Evolutionary conservation across 495 filamentous ascomycete genomes (phyloP).

Genomic region (Penicillium nucicola): DNA sequence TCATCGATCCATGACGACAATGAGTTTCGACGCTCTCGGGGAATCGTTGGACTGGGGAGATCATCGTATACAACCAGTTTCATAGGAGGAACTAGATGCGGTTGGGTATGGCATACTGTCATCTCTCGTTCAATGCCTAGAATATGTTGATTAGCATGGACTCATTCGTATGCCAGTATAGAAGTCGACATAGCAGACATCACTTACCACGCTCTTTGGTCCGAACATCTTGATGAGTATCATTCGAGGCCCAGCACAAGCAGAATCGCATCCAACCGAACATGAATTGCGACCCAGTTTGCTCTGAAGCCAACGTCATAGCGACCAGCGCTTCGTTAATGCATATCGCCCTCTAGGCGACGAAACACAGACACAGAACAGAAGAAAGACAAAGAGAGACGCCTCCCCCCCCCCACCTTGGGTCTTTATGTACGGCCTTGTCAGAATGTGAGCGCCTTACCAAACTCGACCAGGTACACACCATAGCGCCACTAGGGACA

Average conservation of each 20-base stretch:
- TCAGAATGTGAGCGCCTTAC: constrained; percentile 7
- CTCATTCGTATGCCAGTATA: neutral
- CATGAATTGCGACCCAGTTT: constrained; percentile 42
- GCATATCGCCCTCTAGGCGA: constrained; percentile 30
- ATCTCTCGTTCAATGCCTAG: constrained; percentile 42
- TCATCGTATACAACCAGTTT: constrained; percentile 40
- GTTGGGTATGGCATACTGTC: constrained; percentile 49
- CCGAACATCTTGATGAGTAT: constrained; percentile 26
- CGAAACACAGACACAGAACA: neutral
- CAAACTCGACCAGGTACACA: constrained; percentile 18
- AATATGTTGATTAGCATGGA: neutral
- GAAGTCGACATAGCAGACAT: too few species aligned
- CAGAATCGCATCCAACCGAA: constrained; percentile 44
- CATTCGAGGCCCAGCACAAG: constrained; percentile 30
- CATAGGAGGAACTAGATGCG: constrained; percentile 48
- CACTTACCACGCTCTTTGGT: constrained; percentile 26
- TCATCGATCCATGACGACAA: constrained; percentile 41
- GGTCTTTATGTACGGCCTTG: neutral
- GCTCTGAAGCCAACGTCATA: constrained; percentile 41
- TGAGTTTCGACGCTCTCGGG: constrained; percentile 23
- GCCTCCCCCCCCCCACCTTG: constrained; percentile 14
- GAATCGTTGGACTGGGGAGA: constrained; percentile 30
- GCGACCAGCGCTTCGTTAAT: constrained; percentile 41
- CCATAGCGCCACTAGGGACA: constrained; percentile 9
- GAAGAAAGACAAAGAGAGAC: constrained; percentile 11